Evolutionary conservation across 257 asterid genomes (phyloP).

Genomic region (Solanum bukasovii): DNA sequence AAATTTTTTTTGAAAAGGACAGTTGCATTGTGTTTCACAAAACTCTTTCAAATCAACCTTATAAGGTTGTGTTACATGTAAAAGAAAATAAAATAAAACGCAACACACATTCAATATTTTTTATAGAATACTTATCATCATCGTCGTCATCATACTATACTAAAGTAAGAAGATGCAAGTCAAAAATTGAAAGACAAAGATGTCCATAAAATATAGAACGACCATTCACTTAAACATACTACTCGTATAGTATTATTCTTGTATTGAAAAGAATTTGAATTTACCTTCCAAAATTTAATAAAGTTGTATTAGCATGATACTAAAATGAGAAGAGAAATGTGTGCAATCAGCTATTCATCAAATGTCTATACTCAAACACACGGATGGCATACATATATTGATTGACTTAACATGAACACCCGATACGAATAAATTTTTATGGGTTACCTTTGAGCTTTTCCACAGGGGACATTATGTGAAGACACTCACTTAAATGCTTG

Average conservation of each 20-base stretch:
- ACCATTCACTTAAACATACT: not conserved
- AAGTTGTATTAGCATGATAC: not conserved
- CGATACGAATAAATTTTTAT: too few species aligned
- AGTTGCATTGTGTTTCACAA: too few species aligned
- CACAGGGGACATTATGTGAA: not conserved
- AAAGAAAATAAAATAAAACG: not conserved
- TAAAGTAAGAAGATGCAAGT: not conserved
- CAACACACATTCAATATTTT: not conserved
- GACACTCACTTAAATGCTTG: not conserved
- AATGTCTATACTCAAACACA: not conserved
- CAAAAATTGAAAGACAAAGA: not conserved
- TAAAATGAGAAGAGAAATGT: not conserved
- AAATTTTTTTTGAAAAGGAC: too few species aligned
- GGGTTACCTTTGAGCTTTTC: not conserved
- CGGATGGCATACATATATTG: not conserved
- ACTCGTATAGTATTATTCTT: not conserved
- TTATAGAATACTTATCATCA: not conserved
- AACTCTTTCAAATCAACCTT: not conserved
- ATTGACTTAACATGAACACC: not conserved
- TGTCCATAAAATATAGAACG: not conserved
- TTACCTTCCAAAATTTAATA: not conserved
- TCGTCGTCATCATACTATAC: not conserved
- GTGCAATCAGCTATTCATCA: not conserved
- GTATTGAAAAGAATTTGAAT: not conserved
- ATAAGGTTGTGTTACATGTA: not conserved